These are phyloP conservation scores for Ilyonectria sp. DNA, from an alignment of 2,329 filamentous ascomycete species.

Conservation along the genomic window DNA sequence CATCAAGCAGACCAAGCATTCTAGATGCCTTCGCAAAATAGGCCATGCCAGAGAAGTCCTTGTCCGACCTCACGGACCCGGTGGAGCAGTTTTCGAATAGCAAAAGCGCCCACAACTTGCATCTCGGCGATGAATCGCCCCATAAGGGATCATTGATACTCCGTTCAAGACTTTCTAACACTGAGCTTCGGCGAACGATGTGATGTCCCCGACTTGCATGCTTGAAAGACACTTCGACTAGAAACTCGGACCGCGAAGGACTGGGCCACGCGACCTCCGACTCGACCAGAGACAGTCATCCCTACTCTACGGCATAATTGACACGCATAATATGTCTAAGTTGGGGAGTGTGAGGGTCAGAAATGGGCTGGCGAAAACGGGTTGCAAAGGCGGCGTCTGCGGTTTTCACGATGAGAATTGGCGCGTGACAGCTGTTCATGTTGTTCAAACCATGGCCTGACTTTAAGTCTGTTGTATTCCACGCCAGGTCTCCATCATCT, in stretches of 20 bases:
- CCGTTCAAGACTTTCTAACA: neutral
- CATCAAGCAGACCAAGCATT: neutral
- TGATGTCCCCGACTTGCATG: neutral
- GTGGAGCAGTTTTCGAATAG: too few species aligned
- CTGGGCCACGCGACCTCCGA: neutral
- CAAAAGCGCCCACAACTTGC: neutral
- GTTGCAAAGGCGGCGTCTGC: too few species aligned
- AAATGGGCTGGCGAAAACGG: too few species aligned
- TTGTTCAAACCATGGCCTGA: too few species aligned
- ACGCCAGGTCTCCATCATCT: too few species aligned
- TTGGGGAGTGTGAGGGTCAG: too few species aligned
- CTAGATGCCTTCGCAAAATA: slow-evolving; percentile 8
- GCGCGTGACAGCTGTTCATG: too few species aligned
- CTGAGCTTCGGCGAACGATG: neutral
- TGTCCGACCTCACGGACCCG: neutral
- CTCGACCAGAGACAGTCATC: neutral
- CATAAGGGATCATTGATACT: neutral
- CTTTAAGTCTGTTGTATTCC: too few species aligned
- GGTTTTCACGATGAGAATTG: too few species aligned
- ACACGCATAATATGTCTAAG: too few species aligned
- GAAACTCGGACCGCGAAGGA: neutral
- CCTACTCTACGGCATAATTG: too few species aligned
- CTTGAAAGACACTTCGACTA: neutral
- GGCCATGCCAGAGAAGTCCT: neutral
- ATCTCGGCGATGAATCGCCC: neutral